Base-by-base conservation (phyloP, 2,329 filamentous ascomycete genomes). In the Talaromyces pinophilus region DNA sequence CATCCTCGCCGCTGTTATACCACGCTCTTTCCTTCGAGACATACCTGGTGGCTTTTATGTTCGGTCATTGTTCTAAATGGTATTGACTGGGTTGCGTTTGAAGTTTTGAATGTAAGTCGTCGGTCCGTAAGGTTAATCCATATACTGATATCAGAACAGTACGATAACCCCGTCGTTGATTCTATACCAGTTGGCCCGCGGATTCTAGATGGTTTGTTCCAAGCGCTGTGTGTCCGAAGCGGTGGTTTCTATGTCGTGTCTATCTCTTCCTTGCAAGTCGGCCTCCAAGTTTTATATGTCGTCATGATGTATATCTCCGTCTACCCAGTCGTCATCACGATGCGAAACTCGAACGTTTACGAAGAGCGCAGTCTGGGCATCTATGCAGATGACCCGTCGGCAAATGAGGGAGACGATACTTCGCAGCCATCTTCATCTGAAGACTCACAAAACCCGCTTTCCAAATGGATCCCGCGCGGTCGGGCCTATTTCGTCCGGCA, bases 301-400 rank as follows among this genome's bases (percentile, higher is more conserved):
- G 81, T 87, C 54, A 88, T 89, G 87, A 89, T 89, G 87, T 89
- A 88, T 74, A 87, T 89, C 57, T 83, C 84, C 5, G 83, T 85
- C 3, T 87, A 86, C 67, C 87, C 87, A 0, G 84, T 88, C 38
- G 86, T 85, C 15, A 87, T 89, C 62, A 86, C 82, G 19, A 87
- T 89, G 76, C 83, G 87, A 52, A 83, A 85, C 63, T 84, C 82
- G 38, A 88, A 87, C 68, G 84, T 86, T 4, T 88, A 88, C 73
- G 86, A 89, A 75, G 87, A 88, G 72, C 79, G 82, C 28, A 83
- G 82, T 22, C 75, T 89, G 2, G 86, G 85, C 0, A 81, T 87
- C n/a, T 87, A 86, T 70, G 75, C 79, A 22, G 76, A 81, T 52
- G 75, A 80, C 19, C 13, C 48, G 3, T 28, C 25, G 22, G 48